Conservation (phyloP, 345 rosid species). For the Citrus medica region DNA sequence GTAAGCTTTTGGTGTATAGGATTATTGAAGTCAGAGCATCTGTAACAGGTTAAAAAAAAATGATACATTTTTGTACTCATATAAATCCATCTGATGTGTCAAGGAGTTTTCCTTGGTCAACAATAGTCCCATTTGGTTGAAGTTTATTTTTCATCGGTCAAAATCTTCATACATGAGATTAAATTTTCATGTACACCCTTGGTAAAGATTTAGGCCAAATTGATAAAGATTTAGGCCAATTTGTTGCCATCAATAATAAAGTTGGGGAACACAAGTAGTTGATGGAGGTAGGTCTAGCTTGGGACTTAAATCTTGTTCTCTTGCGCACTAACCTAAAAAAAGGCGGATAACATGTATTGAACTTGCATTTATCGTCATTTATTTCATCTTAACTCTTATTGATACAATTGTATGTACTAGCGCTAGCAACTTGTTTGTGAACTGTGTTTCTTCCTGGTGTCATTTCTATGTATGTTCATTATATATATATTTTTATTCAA, state of each 20-base stretch:
- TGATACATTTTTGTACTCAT: neutral
- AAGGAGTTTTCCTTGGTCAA: neutral
- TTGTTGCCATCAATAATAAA: neutral
- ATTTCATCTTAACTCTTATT: neutral
- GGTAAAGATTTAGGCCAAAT: neutral
- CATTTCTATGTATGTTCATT: neutral
- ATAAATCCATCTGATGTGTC: neutral
- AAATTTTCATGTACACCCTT: neutral
- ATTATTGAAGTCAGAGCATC: neutral
- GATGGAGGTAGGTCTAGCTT: neutral
- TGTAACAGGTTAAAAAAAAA: neutral
- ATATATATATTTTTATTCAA: neutral
- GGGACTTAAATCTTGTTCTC: neutral
- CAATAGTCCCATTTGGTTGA: neutral
- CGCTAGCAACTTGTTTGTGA: neutral
- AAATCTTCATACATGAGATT: neutral
- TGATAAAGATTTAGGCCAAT: neutral
- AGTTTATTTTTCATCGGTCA: neutral
- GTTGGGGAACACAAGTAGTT: neutral
- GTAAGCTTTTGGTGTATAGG: neutral
- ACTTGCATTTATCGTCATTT: neutral
- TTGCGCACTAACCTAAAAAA: neutral
- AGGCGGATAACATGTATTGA: neutral
- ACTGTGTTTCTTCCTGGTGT: neutral
- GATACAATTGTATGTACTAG: neutral